Evolutionary conservation across 2,329 filamentous ascomycete species (phyloP).

Genomic region (Dothidotthia symphoricarpi): DNA sequence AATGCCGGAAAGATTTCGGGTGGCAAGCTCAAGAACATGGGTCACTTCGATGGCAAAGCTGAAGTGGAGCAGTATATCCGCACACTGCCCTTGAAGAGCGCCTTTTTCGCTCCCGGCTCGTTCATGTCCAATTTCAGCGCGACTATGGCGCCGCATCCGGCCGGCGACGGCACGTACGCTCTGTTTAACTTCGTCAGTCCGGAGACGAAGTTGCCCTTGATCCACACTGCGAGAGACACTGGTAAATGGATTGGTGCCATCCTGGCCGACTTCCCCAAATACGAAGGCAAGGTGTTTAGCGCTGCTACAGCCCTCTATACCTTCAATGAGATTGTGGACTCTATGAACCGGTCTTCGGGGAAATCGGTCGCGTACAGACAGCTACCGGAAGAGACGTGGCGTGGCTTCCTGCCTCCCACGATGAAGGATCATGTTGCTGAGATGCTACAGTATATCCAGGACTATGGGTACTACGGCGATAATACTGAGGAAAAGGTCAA

Average conservation of each 20-base stretch:
- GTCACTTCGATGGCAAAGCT: conserved; percentile 47
- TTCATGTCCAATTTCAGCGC: conserved; percentile 16
- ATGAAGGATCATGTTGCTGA: conserved; percentile 9
- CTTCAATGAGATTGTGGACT: conserved; percentile 41
- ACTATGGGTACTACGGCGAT: conserved; percentile 40
- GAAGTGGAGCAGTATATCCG: conserved; percentile 28
- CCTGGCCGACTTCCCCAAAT: conserved; percentile 43
- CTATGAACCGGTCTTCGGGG: conserved; percentile 42
- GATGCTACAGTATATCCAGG: conserved; percentile 22
- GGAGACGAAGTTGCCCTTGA: conserved; percentile 37
- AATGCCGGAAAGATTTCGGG: conserved; percentile 31
- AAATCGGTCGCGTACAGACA: conserved; percentile 22
- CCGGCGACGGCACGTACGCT: conserved; percentile 33
- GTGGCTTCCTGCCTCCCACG: conserved; percentile 3
- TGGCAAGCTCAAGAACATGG: conserved; percentile 37
- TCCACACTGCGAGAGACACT: conserved; percentile 45
- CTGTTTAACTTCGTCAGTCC: conserved; percentile 9
- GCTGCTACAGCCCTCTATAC: conserved; percentile 44
- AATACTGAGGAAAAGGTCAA: conserved; percentile 31
- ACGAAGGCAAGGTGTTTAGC: conserved; percentile 44
- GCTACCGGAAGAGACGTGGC: conserved; percentile 10
- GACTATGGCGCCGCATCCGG: conserved; percentile 27
- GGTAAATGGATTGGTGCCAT: conserved; percentile 44
- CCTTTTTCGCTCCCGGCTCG: conserved; percentile 12
- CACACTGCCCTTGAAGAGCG: conserved; percentile 32